Evolutionary conservation across 2,329 filamentous ascomycete genomes (phyloP).

Genomic region (Ophiostoma quercus): DNA sequence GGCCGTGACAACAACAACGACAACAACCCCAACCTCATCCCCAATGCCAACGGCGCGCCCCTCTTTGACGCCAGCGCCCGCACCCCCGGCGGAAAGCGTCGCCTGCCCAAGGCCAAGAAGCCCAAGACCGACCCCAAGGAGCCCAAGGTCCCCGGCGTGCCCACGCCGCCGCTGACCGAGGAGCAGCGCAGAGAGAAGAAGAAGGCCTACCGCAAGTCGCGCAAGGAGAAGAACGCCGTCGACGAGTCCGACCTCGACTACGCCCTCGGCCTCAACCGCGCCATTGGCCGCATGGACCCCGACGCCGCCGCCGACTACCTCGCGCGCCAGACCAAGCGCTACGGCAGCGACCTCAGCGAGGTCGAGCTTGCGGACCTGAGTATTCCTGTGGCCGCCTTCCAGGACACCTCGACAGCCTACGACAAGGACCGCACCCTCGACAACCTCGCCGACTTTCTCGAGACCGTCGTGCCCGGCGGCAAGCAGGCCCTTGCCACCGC

Average conservation of each 20-base stretch:
- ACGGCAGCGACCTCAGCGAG: constrained; percentile 72
- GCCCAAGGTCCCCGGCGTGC: background rate
- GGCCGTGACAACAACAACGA: background rate
- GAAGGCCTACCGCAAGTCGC: constrained; percentile 19
- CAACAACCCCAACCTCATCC: constrained; percentile 10
- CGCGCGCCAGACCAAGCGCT: constrained; percentile 69
- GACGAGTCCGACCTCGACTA: constrained; percentile 58
- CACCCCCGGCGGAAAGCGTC: constrained; percentile 6
- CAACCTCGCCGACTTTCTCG: constrained; percentile 73
- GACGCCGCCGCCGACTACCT: constrained; percentile 80
- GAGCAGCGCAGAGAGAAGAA: constrained; percentile 22
- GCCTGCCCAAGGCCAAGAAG: constrained; percentile 20
- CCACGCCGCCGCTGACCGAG: constrained; percentile 16
- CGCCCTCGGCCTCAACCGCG: constrained; percentile 70
- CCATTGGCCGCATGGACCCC: constrained; percentile 77
- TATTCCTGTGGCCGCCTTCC: constrained; percentile 62
- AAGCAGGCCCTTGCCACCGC: constrained; percentile 34
- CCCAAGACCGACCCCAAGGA: constrained; percentile 25
- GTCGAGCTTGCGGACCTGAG: constrained; percentile 81
- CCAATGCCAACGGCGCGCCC: constrained; percentile 17
- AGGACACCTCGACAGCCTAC: constrained; percentile 66
- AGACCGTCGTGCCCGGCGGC: constrained; percentile 53
- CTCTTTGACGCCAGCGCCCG: constrained; percentile 3
- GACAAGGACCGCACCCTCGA: constrained; percentile 58
- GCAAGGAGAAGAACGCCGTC: constrained; percentile 27